Percentiles rank a stretch among this genome's conserved stretches.
Evolutionary conservation across 805 yeast genomes (phyloP).

Genomic region (Grigorovia yakushimaensis): DNA sequence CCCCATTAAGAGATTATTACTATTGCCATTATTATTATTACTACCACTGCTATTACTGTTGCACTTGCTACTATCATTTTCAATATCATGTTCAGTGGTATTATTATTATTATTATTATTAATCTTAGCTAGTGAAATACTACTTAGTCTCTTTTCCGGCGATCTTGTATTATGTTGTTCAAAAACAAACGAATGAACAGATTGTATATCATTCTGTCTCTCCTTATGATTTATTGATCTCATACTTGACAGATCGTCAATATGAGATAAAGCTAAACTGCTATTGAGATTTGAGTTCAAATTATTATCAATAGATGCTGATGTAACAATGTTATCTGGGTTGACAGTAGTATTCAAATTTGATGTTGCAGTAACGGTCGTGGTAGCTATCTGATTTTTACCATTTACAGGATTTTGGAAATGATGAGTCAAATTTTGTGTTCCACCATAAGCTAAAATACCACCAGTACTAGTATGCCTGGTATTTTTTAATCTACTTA

Average conservation of each 20-base stretch:
- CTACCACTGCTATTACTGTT: not conserved
- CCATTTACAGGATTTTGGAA: not conserved
- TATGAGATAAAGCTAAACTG: not conserved
- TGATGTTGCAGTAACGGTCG: not conserved
- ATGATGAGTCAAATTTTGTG: constrained; percentile 1
- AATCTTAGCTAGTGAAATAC: constrained; percentile 12
- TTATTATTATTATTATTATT: not conserved
- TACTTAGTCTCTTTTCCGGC: constrained; percentile 21
- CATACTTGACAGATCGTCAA: constrained; percentile 16
- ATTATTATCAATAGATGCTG: not conserved
- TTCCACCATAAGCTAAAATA: constrained; percentile 10
- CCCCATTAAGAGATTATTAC: not conserved
- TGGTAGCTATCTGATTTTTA: not conserved
- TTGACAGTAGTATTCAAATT: constrained; percentile 9
- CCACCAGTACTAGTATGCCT: constrained; percentile 28
- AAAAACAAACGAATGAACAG: constrained; percentile 17
- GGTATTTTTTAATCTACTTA: constrained; percentile 21
- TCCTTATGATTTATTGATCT: constrained; percentile 9
- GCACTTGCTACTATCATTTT: not conserved
- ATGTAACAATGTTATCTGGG: constrained; percentile 4
- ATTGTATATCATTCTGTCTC: constrained; percentile 15
- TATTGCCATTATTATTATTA: not conserved
- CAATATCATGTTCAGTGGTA: not conserved
- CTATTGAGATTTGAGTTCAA: not conserved
- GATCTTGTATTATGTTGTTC: constrained; percentile 13